Evolutionary conservation across 1,284 basidiomycete genomes (phyloP).

Genomic region (Moesziomyces antarcticus): DNA sequence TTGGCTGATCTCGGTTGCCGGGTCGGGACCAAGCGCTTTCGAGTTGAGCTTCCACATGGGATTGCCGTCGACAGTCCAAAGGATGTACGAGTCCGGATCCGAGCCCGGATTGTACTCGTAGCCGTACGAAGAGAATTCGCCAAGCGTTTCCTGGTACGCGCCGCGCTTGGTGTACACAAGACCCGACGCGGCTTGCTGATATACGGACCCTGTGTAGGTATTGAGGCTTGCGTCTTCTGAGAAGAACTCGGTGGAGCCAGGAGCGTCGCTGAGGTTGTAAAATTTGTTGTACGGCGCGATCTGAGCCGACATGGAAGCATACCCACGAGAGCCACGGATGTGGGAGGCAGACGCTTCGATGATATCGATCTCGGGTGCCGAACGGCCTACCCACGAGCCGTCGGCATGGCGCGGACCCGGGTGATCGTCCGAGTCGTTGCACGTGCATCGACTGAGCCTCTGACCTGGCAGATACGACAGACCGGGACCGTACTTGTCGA

Average conservation of each 20-base stretch:
- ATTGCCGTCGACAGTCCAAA: conserved; percentile 46
- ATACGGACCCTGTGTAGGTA: conserved; percentile 57
- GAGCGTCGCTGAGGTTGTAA: conserved; percentile 69
- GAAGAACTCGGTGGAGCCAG: conserved; percentile 34
- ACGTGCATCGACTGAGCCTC: conserved; percentile 61
- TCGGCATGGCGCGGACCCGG: conserved; percentile 59
- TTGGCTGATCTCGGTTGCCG: conserved; percentile 75
- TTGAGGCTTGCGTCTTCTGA: conserved; percentile 45
- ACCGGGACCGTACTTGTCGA: conserved; percentile 52
- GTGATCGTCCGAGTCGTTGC: conserved; percentile 55
- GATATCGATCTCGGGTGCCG: conserved; percentile 87
- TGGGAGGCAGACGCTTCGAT: conserved; percentile 74
- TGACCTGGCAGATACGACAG: conserved; percentile 63
- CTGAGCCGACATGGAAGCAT: conserved; percentile 59
- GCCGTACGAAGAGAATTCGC: conserved; percentile 70
- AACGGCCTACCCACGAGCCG: conserved; percentile 70
- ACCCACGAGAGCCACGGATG: conserved; percentile 38
- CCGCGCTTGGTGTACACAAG: conserved; percentile 54
- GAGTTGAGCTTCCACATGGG: conserved; percentile 72
- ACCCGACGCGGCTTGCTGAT: conserved; percentile 65
- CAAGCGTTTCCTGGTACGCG: conserved; percentile 51
- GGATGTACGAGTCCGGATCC: conserved; percentile 43
- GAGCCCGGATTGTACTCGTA: conserved; percentile 71
- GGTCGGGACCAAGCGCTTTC: conserved; percentile 78
- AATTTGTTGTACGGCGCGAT: conserved; percentile 64